phyloP scores from a whole-genome alignment of 495 filamentous ascomycete species.

The Aspergillus homomorphus region DNA sequence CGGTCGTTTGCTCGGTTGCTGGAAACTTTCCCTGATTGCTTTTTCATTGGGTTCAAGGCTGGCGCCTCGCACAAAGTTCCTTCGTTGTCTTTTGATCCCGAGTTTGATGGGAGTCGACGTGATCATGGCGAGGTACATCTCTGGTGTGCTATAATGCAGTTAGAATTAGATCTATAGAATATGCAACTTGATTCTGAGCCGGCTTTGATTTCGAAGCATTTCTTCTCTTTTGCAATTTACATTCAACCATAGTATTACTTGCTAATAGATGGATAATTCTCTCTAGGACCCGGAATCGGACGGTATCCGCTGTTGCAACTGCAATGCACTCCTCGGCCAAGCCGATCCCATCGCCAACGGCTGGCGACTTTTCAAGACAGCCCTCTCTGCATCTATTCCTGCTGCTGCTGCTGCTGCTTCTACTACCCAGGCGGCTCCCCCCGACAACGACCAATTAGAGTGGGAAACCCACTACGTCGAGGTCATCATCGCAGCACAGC shows the following conservation, averaged over 20 bases:
- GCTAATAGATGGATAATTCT: neutral
- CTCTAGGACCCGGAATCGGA: constrained; percentile 11
- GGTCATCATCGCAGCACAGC: constrained; percentile 49
- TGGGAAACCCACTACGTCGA: constrained; percentile 47
- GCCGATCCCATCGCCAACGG: constrained; percentile 41
- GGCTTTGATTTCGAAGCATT: neutral
- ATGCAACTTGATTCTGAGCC: neutral
- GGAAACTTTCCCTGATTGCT: constrained; percentile 12
- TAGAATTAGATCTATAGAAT: neutral
- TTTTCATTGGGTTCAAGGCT: constrained; percentile 17
- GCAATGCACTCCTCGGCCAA: constrained; percentile 42
- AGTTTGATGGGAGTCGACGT: constrained; percentile 47
- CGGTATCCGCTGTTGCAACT: constrained; percentile 39
- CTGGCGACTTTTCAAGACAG: constrained; percentile 52
- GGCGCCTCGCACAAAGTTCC: constrained; percentile 26
- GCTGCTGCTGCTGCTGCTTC: constrained; percentile 17
- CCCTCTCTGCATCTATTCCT: constrained; percentile 30
- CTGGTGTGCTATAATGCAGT: neutral
- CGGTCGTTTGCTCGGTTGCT: constrained; percentile 28
- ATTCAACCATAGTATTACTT: neutral
- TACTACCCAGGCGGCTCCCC: constrained; percentile 2
- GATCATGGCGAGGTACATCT: constrained; percentile 57
- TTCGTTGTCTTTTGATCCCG: constrained; percentile 34
- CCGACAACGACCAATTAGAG: neutral
- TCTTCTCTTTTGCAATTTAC: neutral